A percentile compares a stretch with the other conserved stretches of the same genome.
Evolutionary conservation across 345 rosid species (phyloP).

Genomic region (Eucalyptus victrix): DNA sequence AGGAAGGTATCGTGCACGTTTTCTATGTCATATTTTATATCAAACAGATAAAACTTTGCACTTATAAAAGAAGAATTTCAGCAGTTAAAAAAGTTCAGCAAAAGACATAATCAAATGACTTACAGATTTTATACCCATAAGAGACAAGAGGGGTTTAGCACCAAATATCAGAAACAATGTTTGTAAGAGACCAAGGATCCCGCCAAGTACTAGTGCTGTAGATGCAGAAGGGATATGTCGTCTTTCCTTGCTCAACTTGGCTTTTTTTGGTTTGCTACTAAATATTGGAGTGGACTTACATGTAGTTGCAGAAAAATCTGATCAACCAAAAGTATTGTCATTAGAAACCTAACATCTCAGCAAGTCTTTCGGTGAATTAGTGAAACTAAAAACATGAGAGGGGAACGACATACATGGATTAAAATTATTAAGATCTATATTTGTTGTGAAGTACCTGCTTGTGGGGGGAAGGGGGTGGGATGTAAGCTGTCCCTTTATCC

Average conservation of each 20-base stretch:
- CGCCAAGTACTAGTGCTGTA: constrained; percentile 75
- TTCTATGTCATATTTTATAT: not conserved
- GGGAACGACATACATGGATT: not conserved
- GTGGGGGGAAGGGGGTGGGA: not conserved
- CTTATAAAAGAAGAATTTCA: constrained; percentile 32
- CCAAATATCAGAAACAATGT: constrained; percentile 57
- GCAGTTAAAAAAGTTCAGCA: not conserved
- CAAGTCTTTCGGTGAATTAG: not conserved
- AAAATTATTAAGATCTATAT: not conserved
- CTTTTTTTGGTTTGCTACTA: not conserved
- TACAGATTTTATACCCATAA: constrained; percentile 93
- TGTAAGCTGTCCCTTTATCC: not conserved
- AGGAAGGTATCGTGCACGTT: not conserved
- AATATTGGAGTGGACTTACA: constrained; percentile 1
- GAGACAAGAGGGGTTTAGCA: constrained; percentile 39
- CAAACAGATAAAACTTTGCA: not conserved
- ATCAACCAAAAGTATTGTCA: not conserved
- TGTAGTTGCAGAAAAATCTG: not conserved
- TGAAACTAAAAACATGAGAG: not conserved
- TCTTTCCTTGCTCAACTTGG: constrained; percentile 12
- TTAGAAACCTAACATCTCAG: not conserved
- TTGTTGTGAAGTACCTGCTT: not conserved
- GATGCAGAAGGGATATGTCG: constrained; percentile 76
- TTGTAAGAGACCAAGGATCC: constrained; percentile 64
- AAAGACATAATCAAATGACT: constrained; percentile 1